Base-by-base conservation (phyloP, 208 protist genomes). In the Leishmania aethiopica region DNA sequence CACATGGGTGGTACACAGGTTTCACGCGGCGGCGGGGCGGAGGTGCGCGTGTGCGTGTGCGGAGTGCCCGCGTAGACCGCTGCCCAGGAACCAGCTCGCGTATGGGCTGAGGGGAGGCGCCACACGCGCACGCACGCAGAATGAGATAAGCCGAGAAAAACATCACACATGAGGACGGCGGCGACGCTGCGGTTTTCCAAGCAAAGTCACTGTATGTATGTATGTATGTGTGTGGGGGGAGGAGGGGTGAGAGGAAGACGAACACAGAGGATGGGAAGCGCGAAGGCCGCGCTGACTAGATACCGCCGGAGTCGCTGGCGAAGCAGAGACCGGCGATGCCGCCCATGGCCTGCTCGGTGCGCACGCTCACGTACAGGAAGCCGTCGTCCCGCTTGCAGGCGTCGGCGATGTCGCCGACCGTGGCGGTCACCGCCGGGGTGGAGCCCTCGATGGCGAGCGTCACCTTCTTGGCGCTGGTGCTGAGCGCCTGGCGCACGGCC, bases 391-490 rank as follows among this genome's bases (percentile, higher is more conserved):
- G 35, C 67, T 73, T 73, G 40, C 67, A 73, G 35, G 67, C 67
- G 67, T 45, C 76, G 57, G 55, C 69, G 55, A 85, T 55, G 59
- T 80, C 77, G 77, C 71, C 57, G 42, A 85, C 25, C 37, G 77
- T 78, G 53, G 71, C 40, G 51, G 37, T 78, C 1, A 71, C 32
- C 64, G 78, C 83, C 10, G 83, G 83, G 22, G 73, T 77, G 78
- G 78, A 83, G 73, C 79, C 83, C 75, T 79, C 57, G 53, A 86
- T 67, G 83, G 69, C 37, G 73, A 86, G 70, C 62, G 78, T 72
- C 64, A 81, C 37, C 73, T 86, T 77, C 60, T 67, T 66, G 60
- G 78, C 15, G 45, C 45, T 64, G 71, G 80, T 35, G 45, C 45
- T 42, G 4, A 57, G 45, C 17, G 62, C 55, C 13, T 19, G 59